Percentiles rank a stretch among this genome's conserved stretches.
These are phyloP conservation scores for Colletotrichum cereale DNA, from an alignment of 2,329 filamentous ascomycete genomes.

Conservation along the genomic window DNA sequence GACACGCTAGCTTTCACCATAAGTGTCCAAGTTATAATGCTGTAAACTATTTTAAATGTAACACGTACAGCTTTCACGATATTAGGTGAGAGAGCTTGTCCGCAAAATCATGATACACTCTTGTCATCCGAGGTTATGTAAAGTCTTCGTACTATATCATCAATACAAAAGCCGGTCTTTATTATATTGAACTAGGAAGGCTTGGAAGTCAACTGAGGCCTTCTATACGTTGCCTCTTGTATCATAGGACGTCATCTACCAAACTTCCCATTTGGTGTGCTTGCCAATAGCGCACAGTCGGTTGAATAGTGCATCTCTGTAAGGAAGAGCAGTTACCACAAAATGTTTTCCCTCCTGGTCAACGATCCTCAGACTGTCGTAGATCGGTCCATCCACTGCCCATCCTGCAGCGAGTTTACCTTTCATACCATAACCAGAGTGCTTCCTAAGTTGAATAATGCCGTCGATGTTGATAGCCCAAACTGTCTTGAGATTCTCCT, in stretches of 20 bases:
- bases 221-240: background rate
- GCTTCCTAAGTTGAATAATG: conserved; percentile 17
- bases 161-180: background rate
- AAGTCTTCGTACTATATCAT: background rate
- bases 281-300: background rate
- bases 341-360: background rate
- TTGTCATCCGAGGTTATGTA: background rate
- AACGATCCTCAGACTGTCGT: conserved; percentile 13
- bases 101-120: background rate
- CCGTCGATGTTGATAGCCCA: conserved; percentile 10
- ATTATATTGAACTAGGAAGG: background rate
- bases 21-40: background rate
- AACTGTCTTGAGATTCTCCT: conserved; percentile 1
- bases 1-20: background rate
- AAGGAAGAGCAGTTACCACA: background rate
- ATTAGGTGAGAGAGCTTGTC: background rate
- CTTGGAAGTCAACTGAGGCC: background rate
- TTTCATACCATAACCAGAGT: conserved; percentile 26
- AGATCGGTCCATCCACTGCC: conserved; percentile 15
- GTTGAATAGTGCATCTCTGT: conserved; percentile 2
- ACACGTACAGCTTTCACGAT: no score
- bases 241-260: background rate
- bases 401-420: conserved; percentile 21
- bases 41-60: background rate
- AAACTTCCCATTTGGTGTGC: background rate